Percentiles rank a stretch among this genome's conserved stretches.
These are phyloP conservation scores for Rosa hybrid DNA, from an alignment of 331 rosid genomes.

Conservation along the genomic window DNA sequence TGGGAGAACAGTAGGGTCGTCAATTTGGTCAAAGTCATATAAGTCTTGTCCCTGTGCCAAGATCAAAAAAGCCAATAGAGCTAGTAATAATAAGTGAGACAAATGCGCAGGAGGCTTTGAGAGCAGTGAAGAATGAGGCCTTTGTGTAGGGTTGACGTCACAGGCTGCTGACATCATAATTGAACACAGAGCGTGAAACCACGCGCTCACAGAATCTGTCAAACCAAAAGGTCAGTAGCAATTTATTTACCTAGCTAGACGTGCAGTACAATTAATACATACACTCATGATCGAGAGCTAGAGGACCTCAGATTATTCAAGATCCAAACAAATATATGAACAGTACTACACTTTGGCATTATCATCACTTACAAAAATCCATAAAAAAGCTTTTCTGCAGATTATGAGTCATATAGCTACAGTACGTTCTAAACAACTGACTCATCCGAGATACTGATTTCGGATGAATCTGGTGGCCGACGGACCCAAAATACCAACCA, in stretches of 20 bases:
- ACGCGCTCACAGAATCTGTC: too few relatives aligned
- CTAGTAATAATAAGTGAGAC: slow-evolving; percentile 14
- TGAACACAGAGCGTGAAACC: too few relatives aligned
- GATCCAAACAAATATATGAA: neutral
- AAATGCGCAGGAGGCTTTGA: slow-evolving; percentile 1
- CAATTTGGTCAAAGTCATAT: slow-evolving; percentile 41
- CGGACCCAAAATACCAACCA: too few relatives aligned
- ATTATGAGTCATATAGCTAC: neutral
- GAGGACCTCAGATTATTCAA: slow-evolving; percentile 4
- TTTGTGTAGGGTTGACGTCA: neutral
- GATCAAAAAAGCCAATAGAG: slow-evolving; percentile 34
- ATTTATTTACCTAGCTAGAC: too few relatives aligned
- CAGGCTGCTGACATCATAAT: neutral
- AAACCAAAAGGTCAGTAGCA: too few relatives aligned
- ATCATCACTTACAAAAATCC: neutral
- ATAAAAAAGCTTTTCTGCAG: neutral
- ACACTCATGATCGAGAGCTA: neutral
- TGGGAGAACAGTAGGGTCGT: slow-evolving; percentile 64
- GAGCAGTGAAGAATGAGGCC: neutral
- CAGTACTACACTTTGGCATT: neutral
- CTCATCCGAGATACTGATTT: too few relatives aligned
- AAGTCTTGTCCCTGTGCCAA: slow-evolving; percentile 48
- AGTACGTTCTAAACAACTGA: neutral
- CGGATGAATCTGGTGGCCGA: too few relatives aligned
- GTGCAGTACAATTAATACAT: too few relatives aligned